phyloP scores from a whole-genome alignment of 2,329 filamentous ascomycete species.

The Nigrograna mackinnonii region DNA sequence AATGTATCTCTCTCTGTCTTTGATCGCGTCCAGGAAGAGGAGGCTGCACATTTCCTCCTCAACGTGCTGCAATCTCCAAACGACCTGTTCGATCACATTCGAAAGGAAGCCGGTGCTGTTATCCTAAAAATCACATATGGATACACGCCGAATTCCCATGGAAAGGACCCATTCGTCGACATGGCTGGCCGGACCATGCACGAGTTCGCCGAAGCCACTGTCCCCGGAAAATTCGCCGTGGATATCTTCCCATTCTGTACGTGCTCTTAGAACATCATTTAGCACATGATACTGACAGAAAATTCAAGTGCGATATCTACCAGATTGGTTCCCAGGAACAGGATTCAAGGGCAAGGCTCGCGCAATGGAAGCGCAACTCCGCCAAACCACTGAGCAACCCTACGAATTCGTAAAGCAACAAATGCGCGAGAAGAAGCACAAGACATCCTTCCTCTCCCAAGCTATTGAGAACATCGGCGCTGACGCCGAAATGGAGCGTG shows the following conservation, averaged over 20 bases:
- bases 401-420: constrained; percentile 50
- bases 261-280: no score
- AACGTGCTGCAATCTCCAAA: constrained; percentile 21
- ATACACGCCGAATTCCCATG: constrained; percentile 47
- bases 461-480: constrained; percentile 37
- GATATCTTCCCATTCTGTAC: constrained; percentile 50
- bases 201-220: constrained; percentile 43
- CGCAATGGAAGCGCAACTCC: constrained; percentile 36
- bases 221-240: constrained; percentile 50
- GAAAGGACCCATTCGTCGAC: constrained; percentile 48
- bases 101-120: constrained; percentile 27
- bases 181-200: constrained; percentile 45
- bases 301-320: constrained; percentile 40
- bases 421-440: constrained; percentile 34
- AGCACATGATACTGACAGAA: constrained; percentile 5
- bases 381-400: constrained; percentile 41
- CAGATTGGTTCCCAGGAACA: constrained; percentile 51
- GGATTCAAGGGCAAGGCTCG: constrained; percentile 48
- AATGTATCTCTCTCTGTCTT: constrained; percentile 20
- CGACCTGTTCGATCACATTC: constrained; percentile 24
- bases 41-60: constrained; percentile 24
- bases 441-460: constrained; percentile 46
- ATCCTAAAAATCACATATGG: constrained; percentile 39
- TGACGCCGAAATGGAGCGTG: constrained; percentile 35
- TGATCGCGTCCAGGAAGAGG: constrained; percentile 21